Percentiles rank a stretch among this genome's conserved stretches.
Evolutionary conservation across 164 flowering plant species (phyloP).

Genomic region (Macadamia tetraphylla): DNA sequence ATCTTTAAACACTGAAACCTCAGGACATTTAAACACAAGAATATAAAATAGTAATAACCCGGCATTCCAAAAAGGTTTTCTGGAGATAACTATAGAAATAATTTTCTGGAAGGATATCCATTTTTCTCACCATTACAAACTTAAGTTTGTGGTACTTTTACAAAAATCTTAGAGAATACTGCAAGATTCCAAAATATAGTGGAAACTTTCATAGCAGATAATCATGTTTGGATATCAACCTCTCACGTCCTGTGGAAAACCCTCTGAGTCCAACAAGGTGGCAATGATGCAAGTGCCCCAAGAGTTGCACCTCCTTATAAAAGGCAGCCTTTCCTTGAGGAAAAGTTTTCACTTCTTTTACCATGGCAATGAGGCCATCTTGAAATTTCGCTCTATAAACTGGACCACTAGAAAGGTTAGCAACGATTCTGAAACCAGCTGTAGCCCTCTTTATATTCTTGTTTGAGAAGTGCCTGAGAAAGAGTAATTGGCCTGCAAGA

Average conservation of each 20-base stretch:
- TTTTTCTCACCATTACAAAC: too few species aligned
- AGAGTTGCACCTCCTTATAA: slow-evolving; percentile 48
- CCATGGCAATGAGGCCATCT: slow-evolving; percentile 51
- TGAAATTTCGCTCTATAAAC: slow-evolving; percentile 63
- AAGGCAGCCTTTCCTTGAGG: slow-evolving; percentile 42
- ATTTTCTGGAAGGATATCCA: too few species aligned
- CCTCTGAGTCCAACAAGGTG: slow-evolving; percentile 66
- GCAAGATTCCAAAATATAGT: background rate
- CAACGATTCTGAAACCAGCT: slow-evolving; percentile 48
- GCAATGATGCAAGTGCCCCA: slow-evolving; percentile 75
- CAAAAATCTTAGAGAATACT: too few species aligned
- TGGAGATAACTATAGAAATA: too few species aligned
- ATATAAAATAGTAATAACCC: too few species aligned
- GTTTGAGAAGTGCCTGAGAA: slow-evolving; percentile 48
- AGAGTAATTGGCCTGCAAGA: slow-evolving; percentile 36
- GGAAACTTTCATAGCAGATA: background rate
- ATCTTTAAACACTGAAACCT: background rate
- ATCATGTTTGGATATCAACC: slow-evolving; percentile 28
- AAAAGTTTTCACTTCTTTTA: slow-evolving; percentile 46
- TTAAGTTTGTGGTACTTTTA: too few species aligned
- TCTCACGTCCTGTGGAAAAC: slow-evolving; percentile 51
- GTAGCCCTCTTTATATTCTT: slow-evolving; percentile 79
- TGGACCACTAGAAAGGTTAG: slow-evolving; percentile 23
- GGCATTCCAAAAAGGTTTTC: too few species aligned
- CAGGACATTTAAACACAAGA: too few species aligned